Base-by-base conservation (phyloP, 2,329 filamentous ascomycete genomes). In the Pseudogymnoascus sp. region DNA sequence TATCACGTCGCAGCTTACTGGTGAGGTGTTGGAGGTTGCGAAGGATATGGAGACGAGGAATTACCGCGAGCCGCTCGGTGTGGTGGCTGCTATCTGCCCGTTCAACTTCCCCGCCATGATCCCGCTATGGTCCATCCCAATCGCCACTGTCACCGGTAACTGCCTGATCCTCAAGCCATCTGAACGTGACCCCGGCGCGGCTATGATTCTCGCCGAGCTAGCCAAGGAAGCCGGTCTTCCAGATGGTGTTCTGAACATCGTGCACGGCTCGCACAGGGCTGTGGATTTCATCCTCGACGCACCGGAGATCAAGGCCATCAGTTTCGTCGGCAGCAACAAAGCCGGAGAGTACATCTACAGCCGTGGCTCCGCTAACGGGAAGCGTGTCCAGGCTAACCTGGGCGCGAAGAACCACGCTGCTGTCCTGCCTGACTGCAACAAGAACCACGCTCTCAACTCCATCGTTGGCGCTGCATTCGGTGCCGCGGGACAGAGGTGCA, bases 71-170 rank as follows among this genome's bases (percentile, higher is more conserved):
- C 90, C 90, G 65, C 78, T 95, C 72, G 90, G 90, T 63, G 87
- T 95, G 36, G 87, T 90, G 48, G 90, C 90, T 65, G 89, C 90
- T 65, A 95, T 95, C 70, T 95, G 90, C 81, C 90, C 90, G 1
- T 95, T 95, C 75, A 95, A 95, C 81, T 95, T 95, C 79, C 90
- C 90, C 48, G 90, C 90, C 71, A 96, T 96, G 90, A 95, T 96
- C 75, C 91, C 90, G 3, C 82, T 96, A n/a, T 96, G 90, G 90
- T 92, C 85, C 66, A 92, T 96, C 67, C 91, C 90, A 41, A 90
- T 95, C 70, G 90, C 90, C 57, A 90, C 90, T 48, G 85, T 93
- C 28, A 92, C 89, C 16, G 90, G 90, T 62, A 96, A 96, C 80
- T 93, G 90, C 13, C 80, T 92, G 65, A 85, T 96, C 69, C 81